Evolutionary conservation across 306 rosid species (phyloP).

Genomic region (Malus sylvestris): DNA sequence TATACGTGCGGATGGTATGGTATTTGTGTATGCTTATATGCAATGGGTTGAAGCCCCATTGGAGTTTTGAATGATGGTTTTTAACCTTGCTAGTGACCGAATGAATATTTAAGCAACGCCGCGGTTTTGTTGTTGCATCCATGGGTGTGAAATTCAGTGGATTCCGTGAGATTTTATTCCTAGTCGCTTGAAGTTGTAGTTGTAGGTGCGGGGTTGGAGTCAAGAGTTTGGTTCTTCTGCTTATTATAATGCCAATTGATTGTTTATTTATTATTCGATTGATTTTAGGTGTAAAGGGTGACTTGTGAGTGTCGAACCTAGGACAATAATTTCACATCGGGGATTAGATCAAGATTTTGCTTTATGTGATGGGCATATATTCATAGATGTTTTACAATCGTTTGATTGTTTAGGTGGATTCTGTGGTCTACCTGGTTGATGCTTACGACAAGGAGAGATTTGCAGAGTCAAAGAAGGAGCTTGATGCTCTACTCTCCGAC

Average conservation of each 20-base stretch:
- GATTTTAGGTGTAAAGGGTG: neutral
- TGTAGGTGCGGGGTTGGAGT: neutral
- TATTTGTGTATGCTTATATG: neutral
- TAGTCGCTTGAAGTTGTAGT: neutral
- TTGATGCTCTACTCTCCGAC: constrained; percentile 72
- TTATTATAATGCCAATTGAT: neutral
- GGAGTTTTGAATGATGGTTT: neutral
- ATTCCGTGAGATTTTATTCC: neutral
- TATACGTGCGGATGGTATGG: neutral
- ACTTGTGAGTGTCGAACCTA: neutral
- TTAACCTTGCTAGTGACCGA: neutral
- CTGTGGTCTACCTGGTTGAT: constrained; percentile 72
- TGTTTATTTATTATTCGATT: too few relatives aligned
- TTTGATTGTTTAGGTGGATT: constrained; percentile 54
- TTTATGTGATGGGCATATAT: neutral
- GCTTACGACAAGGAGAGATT: constrained; percentile 69
- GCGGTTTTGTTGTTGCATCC: neutral
- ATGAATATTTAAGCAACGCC: neutral
- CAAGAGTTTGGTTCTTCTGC: neutral
- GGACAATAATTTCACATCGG: neutral
- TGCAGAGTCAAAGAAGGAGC: constrained; percentile 63
- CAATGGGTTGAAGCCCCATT: neutral
- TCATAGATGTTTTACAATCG: neutral
- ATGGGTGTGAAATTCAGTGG: neutral
- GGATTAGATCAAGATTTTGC: neutral